Evolutionary conservation across 352 stramenopile species (phyloP).

Genomic region (Pythium insidiosum): DNA sequence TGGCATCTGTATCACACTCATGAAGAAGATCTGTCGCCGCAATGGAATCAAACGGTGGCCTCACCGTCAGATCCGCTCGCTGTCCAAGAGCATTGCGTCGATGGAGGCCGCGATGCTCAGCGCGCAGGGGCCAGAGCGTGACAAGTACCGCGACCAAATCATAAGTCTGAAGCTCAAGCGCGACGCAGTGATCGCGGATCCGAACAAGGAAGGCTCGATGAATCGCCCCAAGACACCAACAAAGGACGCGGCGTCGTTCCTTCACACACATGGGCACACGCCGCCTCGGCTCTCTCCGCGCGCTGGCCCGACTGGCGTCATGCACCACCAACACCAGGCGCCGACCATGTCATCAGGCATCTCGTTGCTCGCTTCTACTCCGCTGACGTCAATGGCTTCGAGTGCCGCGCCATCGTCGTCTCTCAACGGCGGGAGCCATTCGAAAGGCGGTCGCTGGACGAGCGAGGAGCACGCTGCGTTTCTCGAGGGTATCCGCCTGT

Average conservation of each 20-base stretch:
- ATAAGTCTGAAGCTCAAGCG: slow-evolving; percentile 75
- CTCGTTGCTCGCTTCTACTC: too few species aligned
- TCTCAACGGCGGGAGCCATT: too few species aligned
- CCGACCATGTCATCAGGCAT: too few species aligned
- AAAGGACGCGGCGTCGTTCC: slow-evolving; percentile 9
- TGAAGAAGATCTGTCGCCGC: slow-evolving; percentile 74
- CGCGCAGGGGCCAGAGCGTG: slow-evolving; percentile 59
- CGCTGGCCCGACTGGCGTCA: not conserved
- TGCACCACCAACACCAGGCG: slow-evolving; percentile 1
- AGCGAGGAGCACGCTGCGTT: slow-evolving; percentile 83
- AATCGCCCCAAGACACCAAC: slow-evolving; percentile 39
- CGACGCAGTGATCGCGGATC: slow-evolving; percentile 79
- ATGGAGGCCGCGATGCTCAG: slow-evolving; percentile 87
- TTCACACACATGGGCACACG: slow-evolving; percentile 5
- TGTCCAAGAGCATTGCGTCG: slow-evolving; percentile 83
- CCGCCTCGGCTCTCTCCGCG: slow-evolving; percentile 16
- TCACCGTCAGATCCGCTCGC: slow-evolving; percentile 63
- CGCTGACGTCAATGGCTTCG: too few species aligned
- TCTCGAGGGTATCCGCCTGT: slow-evolving; percentile 80
- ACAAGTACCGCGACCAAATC: slow-evolving; percentile 86
- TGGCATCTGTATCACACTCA: slow-evolving; percentile 87
- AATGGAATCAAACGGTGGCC: slow-evolving; percentile 70
- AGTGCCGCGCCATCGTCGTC: too few species aligned
- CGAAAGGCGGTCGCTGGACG: slow-evolving; percentile 84
- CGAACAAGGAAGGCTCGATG: slow-evolving; percentile 72